phyloP scores from a whole-genome alignment of 768 basidiomycete species.

The Tulasnella sp. region DNA sequence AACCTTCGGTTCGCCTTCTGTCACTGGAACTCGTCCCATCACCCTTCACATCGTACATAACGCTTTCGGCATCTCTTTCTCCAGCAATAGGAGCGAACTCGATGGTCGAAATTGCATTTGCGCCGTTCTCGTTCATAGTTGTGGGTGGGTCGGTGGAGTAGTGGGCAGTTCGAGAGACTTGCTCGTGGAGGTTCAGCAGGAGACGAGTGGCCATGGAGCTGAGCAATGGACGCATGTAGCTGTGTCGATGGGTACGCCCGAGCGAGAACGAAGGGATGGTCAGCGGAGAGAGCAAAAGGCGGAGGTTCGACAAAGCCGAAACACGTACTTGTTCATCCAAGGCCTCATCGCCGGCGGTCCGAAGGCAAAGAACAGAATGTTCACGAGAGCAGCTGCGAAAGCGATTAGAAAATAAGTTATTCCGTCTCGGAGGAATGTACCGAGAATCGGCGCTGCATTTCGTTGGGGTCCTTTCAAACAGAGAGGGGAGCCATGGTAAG shows the following conservation, averaged over 20 bases:
- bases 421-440: not conserved
- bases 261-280: not conserved
- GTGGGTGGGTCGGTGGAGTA: not conserved
- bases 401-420: not conserved
- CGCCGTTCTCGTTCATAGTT: not conserved
- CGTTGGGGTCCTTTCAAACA: not conserved
- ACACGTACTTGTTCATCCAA: not conserved
- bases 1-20: not conserved
- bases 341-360: not conserved
- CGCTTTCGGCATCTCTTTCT: not conserved
- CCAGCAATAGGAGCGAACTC: not conserved
- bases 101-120: not conserved
- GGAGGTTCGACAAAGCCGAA: not conserved
- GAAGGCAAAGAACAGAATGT: not conserved
- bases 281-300: not conserved
- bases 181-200: not conserved
- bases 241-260: not conserved
- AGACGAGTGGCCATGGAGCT: slow-evolving; percentile 11
- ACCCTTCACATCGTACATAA: not conserved
- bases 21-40: not conserved
- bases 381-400: not conserved
- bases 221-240: not conserved
- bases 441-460: not conserved
- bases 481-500: not conserved
- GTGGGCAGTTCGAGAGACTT: not conserved